Evolutionary conservation across 495 filamentous ascomycete species (phyloP), one percentile per base, ranked within the genome.

Genomic region (Neurospora africana): DNA sequence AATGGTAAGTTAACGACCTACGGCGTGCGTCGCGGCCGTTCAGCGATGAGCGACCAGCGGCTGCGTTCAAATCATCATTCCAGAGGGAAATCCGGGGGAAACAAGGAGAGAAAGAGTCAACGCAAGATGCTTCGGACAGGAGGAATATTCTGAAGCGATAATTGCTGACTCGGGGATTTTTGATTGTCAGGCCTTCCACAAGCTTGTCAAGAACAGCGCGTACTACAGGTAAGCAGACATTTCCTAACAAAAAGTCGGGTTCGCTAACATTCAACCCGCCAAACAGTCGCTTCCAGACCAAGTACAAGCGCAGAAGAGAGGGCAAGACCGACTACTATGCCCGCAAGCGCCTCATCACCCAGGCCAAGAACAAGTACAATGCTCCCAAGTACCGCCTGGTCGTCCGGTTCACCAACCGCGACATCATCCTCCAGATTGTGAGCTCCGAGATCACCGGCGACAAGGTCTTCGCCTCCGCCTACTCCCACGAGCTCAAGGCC

Each of bases 291-390:
- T 99, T 92, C 88, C 95, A 99, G 88, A 97, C 95, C 84, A 99
- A 99, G 90, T 99, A 98, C 92, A 95, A 92, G 86, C 93, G 95
- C 83, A 91, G 95, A 82, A 91, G 95, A 75, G 82, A 90, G 83
- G 95, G 95, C 83, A 99, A 98, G 92, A 99, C 95, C 86, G 95
- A 99, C 83, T 99, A 99, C 92, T 98, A 97, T 84, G 95, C 95
- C 82, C 95, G 95, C 86, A 97, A 98, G 91, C 92, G 95, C 80
- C 88, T 99, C 85, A 96, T 97, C 90, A 94, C 93, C 86, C 95
- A 99, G 89, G 95, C 95, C 85, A 99, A 98, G 93, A 98, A 98
- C 93, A 98, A 98, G 90, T 99, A 98, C 92, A 95, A 94, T 84
- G 91, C 95, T 68, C 95, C 95, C 83, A 99, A 99, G 89, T 98